Evolutionary conservation across 2,329 filamentous ascomycete species (phyloP).

Genomic region (Pestalotiopsis sp.): DNA sequence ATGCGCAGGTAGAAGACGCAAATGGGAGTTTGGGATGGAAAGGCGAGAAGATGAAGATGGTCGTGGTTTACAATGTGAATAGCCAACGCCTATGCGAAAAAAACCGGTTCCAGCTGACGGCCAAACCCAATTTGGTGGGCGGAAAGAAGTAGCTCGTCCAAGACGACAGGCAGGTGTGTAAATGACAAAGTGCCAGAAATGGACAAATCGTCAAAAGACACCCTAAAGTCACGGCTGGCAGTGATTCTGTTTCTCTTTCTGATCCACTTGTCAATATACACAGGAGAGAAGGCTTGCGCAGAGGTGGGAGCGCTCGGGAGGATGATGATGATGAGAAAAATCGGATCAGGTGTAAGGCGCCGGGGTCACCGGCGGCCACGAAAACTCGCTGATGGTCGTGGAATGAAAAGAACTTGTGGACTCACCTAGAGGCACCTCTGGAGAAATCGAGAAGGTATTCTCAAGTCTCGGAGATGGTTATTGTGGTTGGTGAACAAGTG

Average conservation of each 20-base stretch:
- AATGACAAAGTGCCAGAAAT: neutral
- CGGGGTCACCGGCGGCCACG: conserved; percentile 1
- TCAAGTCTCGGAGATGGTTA: neutral
- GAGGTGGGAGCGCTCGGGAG: neutral
- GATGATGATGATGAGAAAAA: conserved; percentile 5
- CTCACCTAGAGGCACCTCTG: neutral
- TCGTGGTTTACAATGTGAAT: neutral
- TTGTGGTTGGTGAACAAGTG: neutral
- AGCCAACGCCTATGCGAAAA: neutral
- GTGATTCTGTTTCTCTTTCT: neutral
- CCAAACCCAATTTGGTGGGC: neutral
- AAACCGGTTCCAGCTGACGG: neutral
- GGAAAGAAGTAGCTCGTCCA: neutral
- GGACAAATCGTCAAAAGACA: conserved; percentile 1
- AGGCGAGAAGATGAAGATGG: neutral
- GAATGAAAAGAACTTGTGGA: neutral
- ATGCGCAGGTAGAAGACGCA: neutral
- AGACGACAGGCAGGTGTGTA: neutral
- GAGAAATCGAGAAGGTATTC: neutral
- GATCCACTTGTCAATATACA: neutral
- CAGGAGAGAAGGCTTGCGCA: neutral
- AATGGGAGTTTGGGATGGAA: neutral
- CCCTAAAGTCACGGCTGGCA: neutral
- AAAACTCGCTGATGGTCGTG: neutral
- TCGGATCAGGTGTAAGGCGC: conserved; percentile 7